Evolutionary conservation across 2,329 filamentous ascomycete species (phyloP), one percentile per base, ranked within the genome.

Genomic region (Cordyceps javanica): DNA sequence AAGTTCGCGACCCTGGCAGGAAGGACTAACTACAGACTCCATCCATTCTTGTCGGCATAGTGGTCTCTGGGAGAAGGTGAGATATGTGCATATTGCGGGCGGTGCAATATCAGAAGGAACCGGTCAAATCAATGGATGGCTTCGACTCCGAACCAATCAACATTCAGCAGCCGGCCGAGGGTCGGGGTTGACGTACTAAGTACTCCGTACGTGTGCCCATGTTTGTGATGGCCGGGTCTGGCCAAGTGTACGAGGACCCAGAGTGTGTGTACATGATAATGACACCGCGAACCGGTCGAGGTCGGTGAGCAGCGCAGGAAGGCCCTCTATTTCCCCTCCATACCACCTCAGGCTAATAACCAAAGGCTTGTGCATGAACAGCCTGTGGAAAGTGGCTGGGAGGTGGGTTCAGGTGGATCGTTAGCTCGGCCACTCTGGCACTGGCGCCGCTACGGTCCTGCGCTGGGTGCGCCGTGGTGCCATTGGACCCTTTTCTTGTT

Each of bases 321-420:
- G 38, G 39, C 50, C 50, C 50, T 55, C 52, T 38, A 28, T 55
- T 38, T n/a, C 23, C 21, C 41, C 38, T 19, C 42, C 38, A 30
- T 32, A 9, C 50, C 36, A 53, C 50, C 48, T 25, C 34, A 51
- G 32, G 34, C 48, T 46, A 44, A 44, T 42, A 36, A 50, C 54
- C 54, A 50, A 57, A 50, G 42, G 26, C 21, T 50, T 50, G 45
- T 57, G 54, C 54, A 57, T 57, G 54, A 57, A 57, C 45, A 57
- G 45, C 45, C 13, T 48, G 45, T 56, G 46, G 38, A 38, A 50
- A 51, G 55, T 50, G 55, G 55, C 55, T 57, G 55, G 55, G 55
- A 57, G 53, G 55, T 57, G 55, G 55, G n/a, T 42, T 57, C 36
- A 25, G 45, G 55, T 57, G 55, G 55, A 57, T 38, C 55, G 46